Conservation (phyloP, 768 basidiomycete species). For the Pulveroboletus sp. region DNA sequence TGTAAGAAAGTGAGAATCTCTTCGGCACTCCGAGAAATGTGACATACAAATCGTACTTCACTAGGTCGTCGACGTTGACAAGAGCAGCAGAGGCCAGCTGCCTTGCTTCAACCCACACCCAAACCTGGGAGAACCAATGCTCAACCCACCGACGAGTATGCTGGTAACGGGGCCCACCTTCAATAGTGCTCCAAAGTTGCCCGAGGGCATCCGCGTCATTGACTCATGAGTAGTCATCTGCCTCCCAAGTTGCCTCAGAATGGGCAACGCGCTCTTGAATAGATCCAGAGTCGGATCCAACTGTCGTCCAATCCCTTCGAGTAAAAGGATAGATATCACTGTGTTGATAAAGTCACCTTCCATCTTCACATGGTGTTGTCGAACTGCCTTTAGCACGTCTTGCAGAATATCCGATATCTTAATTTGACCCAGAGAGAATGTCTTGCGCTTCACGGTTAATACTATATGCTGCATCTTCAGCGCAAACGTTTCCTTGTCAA, state of each 20-base stretch:
- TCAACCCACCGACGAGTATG: not conserved
- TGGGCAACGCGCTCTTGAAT: slow-evolving; percentile 94
- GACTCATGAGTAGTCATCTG: slow-evolving; percentile 82
- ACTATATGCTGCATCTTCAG: slow-evolving; percentile 97
- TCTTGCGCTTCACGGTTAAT: slow-evolving; percentile 90
- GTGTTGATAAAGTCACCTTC: slow-evolving; percentile 99
- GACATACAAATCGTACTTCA: slow-evolving; percentile 84
- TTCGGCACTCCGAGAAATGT: not conserved
- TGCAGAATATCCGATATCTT: slow-evolving; percentile 92
- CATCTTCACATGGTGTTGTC: slow-evolving; percentile 95
- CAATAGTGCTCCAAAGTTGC: slow-evolving; percentile 79
- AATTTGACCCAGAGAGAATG: slow-evolving; percentile 95
- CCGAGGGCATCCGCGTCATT: slow-evolving; percentile 58
- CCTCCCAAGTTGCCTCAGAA: slow-evolving; percentile 85
- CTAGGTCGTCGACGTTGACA: slow-evolving; percentile 78
- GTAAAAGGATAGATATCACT: slow-evolving; percentile 86
- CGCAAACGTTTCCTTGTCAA: slow-evolving; percentile 94
- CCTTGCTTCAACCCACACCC: slow-evolving; percentile 92
- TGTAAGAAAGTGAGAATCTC: slow-evolving; percentile 13
- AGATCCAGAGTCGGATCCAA: slow-evolving; percentile 90
- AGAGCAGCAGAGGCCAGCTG: slow-evolving; percentile 79
- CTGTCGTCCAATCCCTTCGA: slow-evolving; percentile 95
- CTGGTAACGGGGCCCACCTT: slow-evolving; percentile 57
- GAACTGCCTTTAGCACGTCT: slow-evolving; percentile 83
- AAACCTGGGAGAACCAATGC: slow-evolving; percentile 51